These are phyloP conservation scores for Spathaspora sp. DNA, from an alignment of 1,139 yeast species.

Conservation along the genomic window DNA sequence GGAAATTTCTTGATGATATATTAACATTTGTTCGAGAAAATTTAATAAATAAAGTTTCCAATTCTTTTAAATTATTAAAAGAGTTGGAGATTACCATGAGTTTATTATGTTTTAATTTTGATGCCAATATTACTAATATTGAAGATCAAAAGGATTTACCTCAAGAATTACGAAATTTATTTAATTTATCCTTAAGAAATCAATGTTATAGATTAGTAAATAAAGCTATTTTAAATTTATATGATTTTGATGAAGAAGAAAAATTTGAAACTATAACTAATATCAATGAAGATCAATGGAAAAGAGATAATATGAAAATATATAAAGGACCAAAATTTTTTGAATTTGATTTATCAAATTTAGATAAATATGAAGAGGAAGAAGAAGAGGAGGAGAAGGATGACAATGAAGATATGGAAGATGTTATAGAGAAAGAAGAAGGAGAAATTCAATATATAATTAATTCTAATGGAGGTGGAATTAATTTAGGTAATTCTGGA, in stretches of 20 bases:
- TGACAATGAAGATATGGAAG: background rate
- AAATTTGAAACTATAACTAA: constrained; percentile 12
- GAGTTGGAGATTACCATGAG: constrained; percentile 75
- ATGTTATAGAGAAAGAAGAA: constrained; percentile 7
- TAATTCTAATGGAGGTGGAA: constrained; percentile 6
- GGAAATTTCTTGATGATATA: constrained; percentile 52
- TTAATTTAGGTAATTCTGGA: background rate
- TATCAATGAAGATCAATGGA: constrained; percentile 5
- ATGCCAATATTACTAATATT: constrained; percentile 29
- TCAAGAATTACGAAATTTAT: constrained; percentile 46
- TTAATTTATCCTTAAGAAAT: constrained; percentile 53
- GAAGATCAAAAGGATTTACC: constrained; percentile 51
- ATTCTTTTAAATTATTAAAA: constrained; percentile 50
- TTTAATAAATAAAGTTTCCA: constrained; percentile 56
- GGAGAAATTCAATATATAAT: constrained; percentile 13
- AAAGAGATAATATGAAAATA: constrained; percentile 4
- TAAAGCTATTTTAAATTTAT: constrained; percentile 40
- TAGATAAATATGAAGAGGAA: constrained; percentile 10
- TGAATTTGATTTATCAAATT: constrained; percentile 17
- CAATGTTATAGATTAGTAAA: constrained; percentile 63
- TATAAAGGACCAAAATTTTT: constrained; percentile 19
- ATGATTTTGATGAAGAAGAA: constrained; percentile 17
- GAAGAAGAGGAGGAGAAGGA: background rate
- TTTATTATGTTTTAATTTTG: constrained; percentile 54
- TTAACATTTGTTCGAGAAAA: constrained; percentile 63